phyloP scores from a whole-genome alignment of 768 basidiomycete genomes.

The Leccinum disarticulatum region DNA sequence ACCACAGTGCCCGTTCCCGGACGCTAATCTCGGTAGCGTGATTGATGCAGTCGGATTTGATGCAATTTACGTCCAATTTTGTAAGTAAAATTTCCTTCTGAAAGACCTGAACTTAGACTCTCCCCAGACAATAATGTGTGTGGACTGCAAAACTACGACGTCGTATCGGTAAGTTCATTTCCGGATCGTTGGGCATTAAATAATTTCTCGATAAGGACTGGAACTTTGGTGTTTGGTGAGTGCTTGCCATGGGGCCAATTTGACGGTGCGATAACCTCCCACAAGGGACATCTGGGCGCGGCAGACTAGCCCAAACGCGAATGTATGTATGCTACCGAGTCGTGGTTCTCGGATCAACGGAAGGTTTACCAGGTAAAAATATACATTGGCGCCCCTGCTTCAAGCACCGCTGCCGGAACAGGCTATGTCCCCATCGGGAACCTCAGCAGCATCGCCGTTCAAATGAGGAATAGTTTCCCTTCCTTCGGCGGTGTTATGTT shows the following conservation, averaged over 20 bases:
- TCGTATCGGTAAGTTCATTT: conserved; percentile 45
- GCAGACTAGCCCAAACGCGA: conserved; percentile 39
- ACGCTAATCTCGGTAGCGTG: conserved; percentile 57
- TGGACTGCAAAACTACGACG: conserved; percentile 49
- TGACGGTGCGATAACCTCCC: conserved; percentile 8
- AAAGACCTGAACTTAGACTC: background rate
- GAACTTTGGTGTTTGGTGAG: conserved; percentile 36
- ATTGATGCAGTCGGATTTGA: conserved; percentile 65
- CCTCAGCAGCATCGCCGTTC: conserved; percentile 34
- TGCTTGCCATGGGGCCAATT: background rate
- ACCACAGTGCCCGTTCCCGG: conserved; percentile 64
- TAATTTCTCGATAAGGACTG: conserved; percentile 42
- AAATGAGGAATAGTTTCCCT: conserved; percentile 39
- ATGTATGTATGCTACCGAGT: conserved; percentile 28
- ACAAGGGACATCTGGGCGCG: conserved; percentile 47
- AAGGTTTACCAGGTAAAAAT: conserved; percentile 34
- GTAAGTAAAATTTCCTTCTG: conserved; percentile 16
- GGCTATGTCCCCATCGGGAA: conserved; percentile 37
- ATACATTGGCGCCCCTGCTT: conserved; percentile 44
- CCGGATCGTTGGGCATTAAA: background rate
- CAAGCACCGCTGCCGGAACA: conserved; percentile 40
- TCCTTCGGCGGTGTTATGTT: conserved; percentile 47
- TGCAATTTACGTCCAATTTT: conserved; percentile 74
- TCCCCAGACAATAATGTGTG: conserved; percentile 44
- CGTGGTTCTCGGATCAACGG: background rate